Base-by-base conservation (phyloP, 192 early-diverging fungal genomes). In the Linnemannia schmuckeri region DNA sequence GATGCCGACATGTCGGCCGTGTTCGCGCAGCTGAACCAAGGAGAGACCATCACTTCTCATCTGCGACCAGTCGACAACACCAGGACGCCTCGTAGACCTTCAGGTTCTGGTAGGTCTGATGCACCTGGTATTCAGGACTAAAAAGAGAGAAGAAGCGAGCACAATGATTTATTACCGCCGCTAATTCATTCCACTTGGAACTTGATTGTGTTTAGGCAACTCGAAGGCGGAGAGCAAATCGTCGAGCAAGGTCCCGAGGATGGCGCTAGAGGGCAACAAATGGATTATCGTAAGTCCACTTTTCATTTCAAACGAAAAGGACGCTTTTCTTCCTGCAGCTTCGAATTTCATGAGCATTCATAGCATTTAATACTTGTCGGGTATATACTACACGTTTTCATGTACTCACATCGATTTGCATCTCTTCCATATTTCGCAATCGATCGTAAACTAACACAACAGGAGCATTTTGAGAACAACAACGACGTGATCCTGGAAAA, bases 31-130 rank as follows among this genome's bases (percentile, higher is more conserved):
- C 87, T 99, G 82, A 98, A 97, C 93, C 92, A 94, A 75, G 98
- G 97, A 75, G 89, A 89, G 66, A 88, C 75, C 4, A 89, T 96
- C 75, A 95, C 96, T 4, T 76, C 94, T 40, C 95, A 95, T 22
- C 89, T 99, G 82, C 94, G 96, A 69, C 97, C 98, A 87, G 98
- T 99, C 2, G 97, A 98, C 73, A 96, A 95, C 87, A 93, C 91
- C 76, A 95, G 98, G 88, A 98, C 97, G 97, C 98, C 97, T 20
- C 98, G 98, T 91, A 98, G 98, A 89, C 98, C 87, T 20, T 68
- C 82, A 55, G 61, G 75, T 15, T 40, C 71, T 63, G 82, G 76
- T 78, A 72, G 30, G 55, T 15, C 61, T 78, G 18, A 74, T 52
- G 17, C 22, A 22, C 57, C 7, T 6, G 12, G 1, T 18, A 35